Conservation (phyloP, 129 eudicot genomes). For the Scalesia atractyloides region DNA sequence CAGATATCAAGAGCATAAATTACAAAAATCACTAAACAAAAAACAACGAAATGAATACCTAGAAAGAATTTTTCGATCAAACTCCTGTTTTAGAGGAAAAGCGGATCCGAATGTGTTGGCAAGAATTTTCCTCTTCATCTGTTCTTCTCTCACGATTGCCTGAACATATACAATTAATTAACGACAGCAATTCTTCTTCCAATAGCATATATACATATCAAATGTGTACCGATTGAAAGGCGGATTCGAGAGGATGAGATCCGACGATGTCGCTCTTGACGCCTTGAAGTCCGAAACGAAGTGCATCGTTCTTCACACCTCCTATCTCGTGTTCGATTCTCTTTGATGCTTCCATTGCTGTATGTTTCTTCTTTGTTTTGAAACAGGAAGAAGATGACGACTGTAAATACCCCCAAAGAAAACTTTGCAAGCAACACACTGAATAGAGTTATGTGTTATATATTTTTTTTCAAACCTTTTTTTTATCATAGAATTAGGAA, state of each 20-base stretch:
- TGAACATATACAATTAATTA: constrained; percentile 20
- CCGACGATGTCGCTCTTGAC: constrained; percentile 85
- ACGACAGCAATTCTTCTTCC: neutral
- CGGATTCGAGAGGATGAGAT: constrained; percentile 86
- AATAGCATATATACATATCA: neutral
- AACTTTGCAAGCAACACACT: constrained; percentile 15
- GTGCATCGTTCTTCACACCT: constrained; percentile 60
- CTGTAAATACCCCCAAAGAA: neutral
- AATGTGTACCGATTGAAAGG: constrained; percentile 52
- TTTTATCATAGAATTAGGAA: too few species aligned
- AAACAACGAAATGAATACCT: constrained; percentile 39
- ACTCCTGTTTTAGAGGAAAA: constrained; percentile 85
- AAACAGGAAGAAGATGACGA: too few species aligned
- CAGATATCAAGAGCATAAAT: constrained; percentile 9
- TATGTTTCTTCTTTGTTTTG: neutral
- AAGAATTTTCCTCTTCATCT: constrained; percentile 72
- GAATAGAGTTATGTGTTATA: too few species aligned
- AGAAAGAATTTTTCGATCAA: constrained; percentile 81
- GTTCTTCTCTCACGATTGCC: constrained; percentile 61
- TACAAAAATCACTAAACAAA: neutral
- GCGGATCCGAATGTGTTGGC: constrained; percentile 84
- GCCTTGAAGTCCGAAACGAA: constrained; percentile 78
- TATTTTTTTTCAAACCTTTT: too few species aligned
- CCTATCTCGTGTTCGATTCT: constrained; percentile 72
- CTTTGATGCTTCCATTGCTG: constrained; percentile 53